These are phyloP conservation scores for Eustoma russellianum DNA, from an alignment of 257 asterid species.

Conservation along the genomic window DNA sequence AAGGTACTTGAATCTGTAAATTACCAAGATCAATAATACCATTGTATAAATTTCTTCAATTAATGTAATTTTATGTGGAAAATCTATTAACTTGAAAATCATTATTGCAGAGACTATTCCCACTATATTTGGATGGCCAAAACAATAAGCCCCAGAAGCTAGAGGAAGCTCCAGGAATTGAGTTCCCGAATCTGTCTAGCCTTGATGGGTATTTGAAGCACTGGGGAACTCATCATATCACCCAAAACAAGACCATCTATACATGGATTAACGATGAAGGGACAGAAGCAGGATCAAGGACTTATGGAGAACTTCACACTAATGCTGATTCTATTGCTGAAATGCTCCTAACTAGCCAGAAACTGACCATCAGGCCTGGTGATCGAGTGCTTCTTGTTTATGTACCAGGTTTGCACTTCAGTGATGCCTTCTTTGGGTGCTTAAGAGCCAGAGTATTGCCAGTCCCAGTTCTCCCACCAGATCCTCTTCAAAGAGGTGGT, in stretches of 20 bases:
- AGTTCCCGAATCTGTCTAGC: slow-evolving; percentile 51
- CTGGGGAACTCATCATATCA: slow-evolving; percentile 54
- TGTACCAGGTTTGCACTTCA: slow-evolving; percentile 70
- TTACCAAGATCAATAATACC: neutral
- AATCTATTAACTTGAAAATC: slow-evolving; percentile 3
- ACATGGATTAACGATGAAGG: slow-evolving; percentile 76
- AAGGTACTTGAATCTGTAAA: slow-evolving; percentile 42
- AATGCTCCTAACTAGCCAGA: slow-evolving; percentile 53
- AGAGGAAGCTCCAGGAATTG: slow-evolving; percentile 41
- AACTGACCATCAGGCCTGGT: slow-evolving; percentile 52
- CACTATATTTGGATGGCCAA: slow-evolving; percentile 25
- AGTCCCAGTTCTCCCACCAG: slow-evolving; percentile 85
- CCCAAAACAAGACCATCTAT: slow-evolving; percentile 46
- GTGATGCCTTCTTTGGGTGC: slow-evolving; percentile 85
- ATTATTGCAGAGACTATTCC: slow-evolving; percentile 51
- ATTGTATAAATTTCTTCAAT: no score
- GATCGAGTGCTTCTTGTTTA: slow-evolving; percentile 72
- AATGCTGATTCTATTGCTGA: slow-evolving; percentile 65
- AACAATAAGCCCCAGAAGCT: slow-evolving; percentile 31
- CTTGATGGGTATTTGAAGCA: slow-evolving; percentile 59
- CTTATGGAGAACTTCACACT: slow-evolving; percentile 47
- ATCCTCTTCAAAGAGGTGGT: slow-evolving; percentile 88
- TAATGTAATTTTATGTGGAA: no score
- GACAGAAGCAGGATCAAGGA: slow-evolving; percentile 32
- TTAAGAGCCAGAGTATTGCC: slow-evolving; percentile 67